Evolutionary conservation across 441 rosid genomes (phyloP), one percentile per base, ranked within the genome.

Genomic region (Capsella rubella): DNA sequence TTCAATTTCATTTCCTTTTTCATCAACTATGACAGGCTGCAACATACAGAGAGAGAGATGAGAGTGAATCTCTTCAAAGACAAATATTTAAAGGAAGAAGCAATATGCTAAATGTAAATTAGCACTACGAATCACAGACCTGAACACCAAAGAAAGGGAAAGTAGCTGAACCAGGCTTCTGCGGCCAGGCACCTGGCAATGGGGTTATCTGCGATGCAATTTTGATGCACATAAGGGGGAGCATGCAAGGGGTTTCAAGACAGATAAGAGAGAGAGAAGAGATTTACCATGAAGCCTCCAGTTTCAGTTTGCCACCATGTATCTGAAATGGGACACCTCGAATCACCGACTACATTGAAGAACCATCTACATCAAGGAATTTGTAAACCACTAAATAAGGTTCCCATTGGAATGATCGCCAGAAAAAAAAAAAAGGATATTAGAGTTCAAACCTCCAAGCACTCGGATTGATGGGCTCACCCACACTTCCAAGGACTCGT

Each of bases 241-340:
- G 73, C 42, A 57, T 40, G 57, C 31, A 77, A 58, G 31, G 18
- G 61, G 50, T 3, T 75, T 46, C 14, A 63, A 59, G 11, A 37
- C 42, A 51, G 6, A 71, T 7, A 56, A 16, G 0, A 71, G 25
- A 71, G 15, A 35, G 46, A 40, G 68, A 47, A 47, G 69, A 67
- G 15, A 52, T 28, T 58, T 83, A 90, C 99, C 98, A 95, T 84
- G 83, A 91, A 90, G 75, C 99, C 99, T 25, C 99, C 99, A 67
- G 98, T 93, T 87, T 95, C 99, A 68, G 99, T 95, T 83, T 95
- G 98, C 99, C 99, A 95, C 99, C 99, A 95, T 27, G 99, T 95
- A 79, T 95, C 99, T 39, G 97, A 91, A 73, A 95, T 95, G 58
- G 99, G 99, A 72, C 99, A 93, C 78, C 86, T 90, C 16, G 96